Evolutionary conservation across 2,329 filamentous ascomycete species (phyloP).

Genomic region (Orbilia oligospora): DNA sequence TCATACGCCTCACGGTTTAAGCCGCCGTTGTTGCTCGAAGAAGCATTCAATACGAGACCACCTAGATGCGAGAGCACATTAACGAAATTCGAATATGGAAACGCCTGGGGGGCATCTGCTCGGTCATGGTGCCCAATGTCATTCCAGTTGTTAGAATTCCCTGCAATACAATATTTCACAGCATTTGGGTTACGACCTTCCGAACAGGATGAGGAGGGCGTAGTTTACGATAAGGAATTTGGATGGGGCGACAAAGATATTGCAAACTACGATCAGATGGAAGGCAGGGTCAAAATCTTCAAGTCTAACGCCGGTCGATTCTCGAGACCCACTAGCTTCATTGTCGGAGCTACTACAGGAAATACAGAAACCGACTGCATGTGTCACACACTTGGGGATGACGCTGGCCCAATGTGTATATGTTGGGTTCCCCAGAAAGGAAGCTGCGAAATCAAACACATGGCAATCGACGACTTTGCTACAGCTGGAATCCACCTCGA

Average conservation of each 20-base stretch:
- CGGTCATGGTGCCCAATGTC: conserved; percentile 33
- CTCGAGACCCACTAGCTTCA: conserved; percentile 21
- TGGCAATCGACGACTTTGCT: conserved; percentile 23
- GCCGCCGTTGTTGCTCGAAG: conserved; percentile 28
- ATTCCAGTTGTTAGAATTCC: conserved; percentile 30
- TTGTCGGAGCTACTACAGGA: conserved; percentile 6
- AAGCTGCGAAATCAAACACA: conserved; percentile 17
- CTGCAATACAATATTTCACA: conserved; percentile 27
- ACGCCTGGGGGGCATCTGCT: conserved; percentile 8
- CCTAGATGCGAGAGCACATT: conserved; percentile 36
- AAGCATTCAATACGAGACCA: conserved; percentile 18
- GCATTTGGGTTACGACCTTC: conserved; percentile 18
- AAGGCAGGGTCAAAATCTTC: conserved; percentile 22
- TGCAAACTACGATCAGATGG: conserved; percentile 21
- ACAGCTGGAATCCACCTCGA: conserved; percentile 29
- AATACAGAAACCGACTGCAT: conserved; percentile 11
- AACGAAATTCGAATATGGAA: conserved; percentile 27
- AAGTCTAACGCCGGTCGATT: conserved; percentile 22
- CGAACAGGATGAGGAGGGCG: conserved; percentile 5
- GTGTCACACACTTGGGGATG: conserved; percentile 10
- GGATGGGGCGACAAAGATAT: conserved; percentile 23
- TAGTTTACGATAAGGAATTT: conserved; percentile 7
- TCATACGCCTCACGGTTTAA: conserved; percentile 30
- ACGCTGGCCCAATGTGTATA: neutral
- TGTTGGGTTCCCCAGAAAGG: conserved; percentile 25